phyloP scores from a whole-genome alignment of 495 filamentous ascomycete genomes.

The Daldinia childiae region DNA sequence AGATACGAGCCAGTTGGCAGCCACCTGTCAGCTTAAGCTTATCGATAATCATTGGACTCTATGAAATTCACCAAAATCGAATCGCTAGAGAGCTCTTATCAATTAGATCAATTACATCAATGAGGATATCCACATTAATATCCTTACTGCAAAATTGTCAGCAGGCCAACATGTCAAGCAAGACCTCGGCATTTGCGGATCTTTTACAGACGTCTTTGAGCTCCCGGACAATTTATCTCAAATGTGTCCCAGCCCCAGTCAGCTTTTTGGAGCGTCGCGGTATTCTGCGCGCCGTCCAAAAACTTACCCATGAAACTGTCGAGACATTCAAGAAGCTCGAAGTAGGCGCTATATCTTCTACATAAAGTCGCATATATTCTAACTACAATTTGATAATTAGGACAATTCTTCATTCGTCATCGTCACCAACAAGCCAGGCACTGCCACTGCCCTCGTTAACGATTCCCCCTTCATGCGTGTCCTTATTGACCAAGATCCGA shows the following conservation, averaged over 20 bases:
- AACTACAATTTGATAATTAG: conserved; percentile 12
- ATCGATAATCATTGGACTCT: background rate
- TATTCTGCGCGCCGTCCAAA: conserved; percentile 74
- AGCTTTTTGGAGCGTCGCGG: conserved; percentile 76
- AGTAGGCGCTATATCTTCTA: conserved; percentile 54
- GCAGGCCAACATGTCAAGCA: conserved; percentile 29
- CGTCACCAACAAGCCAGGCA: conserved; percentile 42
- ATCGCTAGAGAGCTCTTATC: background rate
- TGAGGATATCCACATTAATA: background rate
- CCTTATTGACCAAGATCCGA: conserved; percentile 29
- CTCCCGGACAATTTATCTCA: conserved; percentile 65
- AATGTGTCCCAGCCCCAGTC: conserved; percentile 68
- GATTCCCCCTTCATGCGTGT: conserved; percentile 41
- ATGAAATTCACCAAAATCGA: background rate
- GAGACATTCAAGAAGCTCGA: conserved; percentile 76
- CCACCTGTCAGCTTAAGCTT: background rate
- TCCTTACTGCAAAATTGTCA: background rate
- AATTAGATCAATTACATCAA: background rate
- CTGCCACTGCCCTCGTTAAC: conserved; percentile 37
- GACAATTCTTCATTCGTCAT: conserved; percentile 55
- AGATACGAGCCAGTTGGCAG: no score
- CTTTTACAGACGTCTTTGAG: conserved; percentile 38
- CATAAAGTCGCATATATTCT: background rate
- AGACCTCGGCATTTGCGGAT: conserved; percentile 37
- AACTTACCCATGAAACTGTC: conserved; percentile 72